Evolutionary conservation across 129 eudicot species (phyloP), one percentile per base, ranked within the genome.

Genomic region (Artemisia annua): DNA sequence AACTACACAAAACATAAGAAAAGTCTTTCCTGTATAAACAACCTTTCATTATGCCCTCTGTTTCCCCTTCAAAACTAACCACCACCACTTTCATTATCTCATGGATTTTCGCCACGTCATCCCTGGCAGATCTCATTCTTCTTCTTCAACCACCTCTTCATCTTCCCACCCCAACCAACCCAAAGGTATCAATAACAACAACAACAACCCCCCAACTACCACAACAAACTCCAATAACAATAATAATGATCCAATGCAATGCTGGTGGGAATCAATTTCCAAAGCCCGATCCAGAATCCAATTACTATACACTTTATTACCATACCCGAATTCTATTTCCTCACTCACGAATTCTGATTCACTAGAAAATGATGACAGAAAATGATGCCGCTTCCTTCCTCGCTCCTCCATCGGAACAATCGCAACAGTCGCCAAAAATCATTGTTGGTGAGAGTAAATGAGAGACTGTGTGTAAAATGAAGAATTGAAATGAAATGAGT

Each of bases 231-330:
- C 67, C 77, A 17, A 70, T 70, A 46, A 3, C 76, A 48, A 3
- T 82, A 61, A 44, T 83, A 17, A 24, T 69, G 97, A 91, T 81
- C 96, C 94, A 43, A 89, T 87, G 96, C 97, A 88, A 51, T 85
- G 96, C 1, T 92, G 96, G 97, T 92, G 96, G 96, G 97, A 92
- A 68, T 92, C 96, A 57, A 85, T 92, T 69, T 92, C 96, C 91
- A 86, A 83, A 78, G 97, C 97, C 66, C 91, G 97, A 44, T 64
- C 87, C 10, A 88, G 91, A 26, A 92, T 92, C 81, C 91, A 87
- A 62, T 81, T 85, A 24, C 85, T 92, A 65, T 82, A 89, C 74
- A 58, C 89, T 11, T 83, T 92, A 50, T 73, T 92, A 54, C 86
- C 91, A 26, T 9, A 3, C 72, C 70, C 7, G 19, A 76, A 81